These are phyloP conservation scores for Penicillium sp. DNA, from an alignment of 2,329 filamentous ascomycete species.

Conservation along the genomic window DNA sequence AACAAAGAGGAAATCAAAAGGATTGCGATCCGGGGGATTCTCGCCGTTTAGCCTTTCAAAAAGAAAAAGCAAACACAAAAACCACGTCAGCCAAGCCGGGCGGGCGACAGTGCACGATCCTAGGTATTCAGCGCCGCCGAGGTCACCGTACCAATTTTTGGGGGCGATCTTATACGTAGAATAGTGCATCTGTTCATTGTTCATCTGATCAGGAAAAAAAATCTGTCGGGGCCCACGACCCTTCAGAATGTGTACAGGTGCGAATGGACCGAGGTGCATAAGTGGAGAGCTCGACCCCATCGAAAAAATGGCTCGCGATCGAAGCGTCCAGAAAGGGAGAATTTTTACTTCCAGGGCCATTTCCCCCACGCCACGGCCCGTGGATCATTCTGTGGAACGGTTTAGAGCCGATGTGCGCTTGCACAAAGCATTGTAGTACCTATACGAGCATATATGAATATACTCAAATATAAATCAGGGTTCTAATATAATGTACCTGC, in stretches of 20 bases:
- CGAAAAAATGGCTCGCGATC: slow-evolving; percentile 7
- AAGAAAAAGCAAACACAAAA: neutral
- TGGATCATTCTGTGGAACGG: slow-evolving; percentile 10
- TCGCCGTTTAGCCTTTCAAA: slow-evolving; percentile 23
- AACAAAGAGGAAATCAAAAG: neutral
- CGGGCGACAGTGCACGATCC: slow-evolving; percentile 9
- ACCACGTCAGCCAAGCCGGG: slow-evolving; percentile 34
- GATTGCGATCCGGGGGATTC: slow-evolving; percentile 34
- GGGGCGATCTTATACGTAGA: neutral
- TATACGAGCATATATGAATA: too few species aligned
- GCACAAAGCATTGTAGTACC: neutral
- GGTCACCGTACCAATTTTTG: neutral
- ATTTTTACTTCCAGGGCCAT: neutral
- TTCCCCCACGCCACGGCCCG: slow-evolving; percentile 19
- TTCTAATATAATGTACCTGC: too few species aligned
- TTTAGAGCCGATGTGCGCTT: neutral
- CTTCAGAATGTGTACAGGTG: neutral
- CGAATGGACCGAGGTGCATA: neutral
- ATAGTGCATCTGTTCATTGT: neutral
- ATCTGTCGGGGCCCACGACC: slow-evolving; percentile 1
- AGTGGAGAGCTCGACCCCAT: slow-evolving; percentile 10
- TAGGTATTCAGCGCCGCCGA: slow-evolving; percentile 3
- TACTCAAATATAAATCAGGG: too few species aligned
- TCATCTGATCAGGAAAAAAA: slow-evolving; percentile 2
- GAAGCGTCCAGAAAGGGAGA: slow-evolving; percentile 12